A percentile compares a stretch with the other conserved stretches of the same genome.
phyloP scores from a whole-genome alignment of 495 filamentous ascomycete genomes.

The Rostrohypoxylon terebratum region DNA sequence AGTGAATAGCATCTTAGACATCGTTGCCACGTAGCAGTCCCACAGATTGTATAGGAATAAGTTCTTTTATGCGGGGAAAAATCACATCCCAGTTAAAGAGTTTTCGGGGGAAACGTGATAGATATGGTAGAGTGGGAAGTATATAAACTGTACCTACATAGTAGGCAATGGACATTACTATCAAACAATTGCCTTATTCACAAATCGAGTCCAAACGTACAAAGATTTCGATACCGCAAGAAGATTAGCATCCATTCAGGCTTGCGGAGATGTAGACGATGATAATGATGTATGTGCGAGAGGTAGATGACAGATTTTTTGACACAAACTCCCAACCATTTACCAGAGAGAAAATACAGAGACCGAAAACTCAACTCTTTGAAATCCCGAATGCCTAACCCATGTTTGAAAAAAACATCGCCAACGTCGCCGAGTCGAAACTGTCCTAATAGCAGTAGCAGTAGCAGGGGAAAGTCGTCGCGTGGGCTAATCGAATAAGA shows the following conservation, averaged over 20 bases:
- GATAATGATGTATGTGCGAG: conserved; percentile 33
- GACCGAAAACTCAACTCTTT: conserved; percentile 23
- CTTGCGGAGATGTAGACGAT: conserved; percentile 28
- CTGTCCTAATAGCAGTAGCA: conserved; percentile 18
- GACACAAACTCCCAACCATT: conserved; percentile 36
- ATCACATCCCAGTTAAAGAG: neutral
- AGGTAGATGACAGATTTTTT: conserved; percentile 31
- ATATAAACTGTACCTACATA: neutral
- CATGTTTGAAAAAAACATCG: conserved; percentile 20
- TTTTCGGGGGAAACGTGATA: neutral
- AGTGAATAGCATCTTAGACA: neutral
- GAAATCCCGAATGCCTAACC: conserved; percentile 27
- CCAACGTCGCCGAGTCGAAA: conserved; percentile 23
- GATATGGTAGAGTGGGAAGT: neutral
- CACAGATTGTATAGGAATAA: neutral
- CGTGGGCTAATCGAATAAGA: conserved; percentile 31
- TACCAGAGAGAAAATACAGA: conserved; percentile 31
- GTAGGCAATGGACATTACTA: neutral
- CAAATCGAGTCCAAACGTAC: neutral
- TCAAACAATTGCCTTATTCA: neutral
- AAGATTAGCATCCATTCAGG: conserved; percentile 31
- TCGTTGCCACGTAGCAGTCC: neutral
- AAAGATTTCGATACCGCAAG: neutral
- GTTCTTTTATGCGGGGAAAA: neutral
- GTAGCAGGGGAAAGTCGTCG: conserved; percentile 3